These are phyloP conservation scores for Ascocoryne sarcoides DNA, from an alignment of 2,329 filamentous ascomycete genomes.

Conservation along the genomic window DNA sequence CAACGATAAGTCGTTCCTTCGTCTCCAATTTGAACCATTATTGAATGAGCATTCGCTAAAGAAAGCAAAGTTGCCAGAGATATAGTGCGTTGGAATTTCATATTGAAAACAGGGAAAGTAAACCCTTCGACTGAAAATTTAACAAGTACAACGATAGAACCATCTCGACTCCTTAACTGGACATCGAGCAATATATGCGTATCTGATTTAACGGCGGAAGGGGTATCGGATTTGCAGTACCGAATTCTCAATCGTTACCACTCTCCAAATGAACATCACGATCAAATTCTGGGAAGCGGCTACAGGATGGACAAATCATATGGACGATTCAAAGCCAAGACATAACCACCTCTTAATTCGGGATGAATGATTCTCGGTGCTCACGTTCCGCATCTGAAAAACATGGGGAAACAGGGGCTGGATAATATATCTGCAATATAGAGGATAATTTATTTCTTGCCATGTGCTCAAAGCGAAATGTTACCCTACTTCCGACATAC, in stretches of 20 bases:
- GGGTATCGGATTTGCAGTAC: no score
- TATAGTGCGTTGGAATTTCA: conserved; percentile 9
- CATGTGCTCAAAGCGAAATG: conserved; percentile 1
- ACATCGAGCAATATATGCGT: no score
- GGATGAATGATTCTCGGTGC: neutral
- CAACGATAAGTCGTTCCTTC: conserved; percentile 35
- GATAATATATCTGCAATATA: neutral
- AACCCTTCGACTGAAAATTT: no score
- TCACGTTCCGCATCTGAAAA: neutral
- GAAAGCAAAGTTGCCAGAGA: conserved; percentile 15
- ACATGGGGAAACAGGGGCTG: conserved; percentile 1
- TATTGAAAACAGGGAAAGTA: conserved; percentile 3
- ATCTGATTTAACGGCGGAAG: no score
- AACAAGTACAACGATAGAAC: no score
- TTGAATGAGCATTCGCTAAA: conserved; percentile 38
- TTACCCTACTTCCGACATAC: neutral
- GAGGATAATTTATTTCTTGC: conserved; percentile 3
- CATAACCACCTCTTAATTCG: neutral
- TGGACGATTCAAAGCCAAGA: neutral
- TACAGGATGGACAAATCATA: neutral
- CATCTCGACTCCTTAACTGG: no score
- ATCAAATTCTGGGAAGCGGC: no score
- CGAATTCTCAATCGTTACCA: no score
- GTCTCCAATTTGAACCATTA: conserved; percentile 39
- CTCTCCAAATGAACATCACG: no score